phyloP scores from a whole-genome alignment of 129 eudicot genomes.

The Pulicaria dysenterica region DNA sequence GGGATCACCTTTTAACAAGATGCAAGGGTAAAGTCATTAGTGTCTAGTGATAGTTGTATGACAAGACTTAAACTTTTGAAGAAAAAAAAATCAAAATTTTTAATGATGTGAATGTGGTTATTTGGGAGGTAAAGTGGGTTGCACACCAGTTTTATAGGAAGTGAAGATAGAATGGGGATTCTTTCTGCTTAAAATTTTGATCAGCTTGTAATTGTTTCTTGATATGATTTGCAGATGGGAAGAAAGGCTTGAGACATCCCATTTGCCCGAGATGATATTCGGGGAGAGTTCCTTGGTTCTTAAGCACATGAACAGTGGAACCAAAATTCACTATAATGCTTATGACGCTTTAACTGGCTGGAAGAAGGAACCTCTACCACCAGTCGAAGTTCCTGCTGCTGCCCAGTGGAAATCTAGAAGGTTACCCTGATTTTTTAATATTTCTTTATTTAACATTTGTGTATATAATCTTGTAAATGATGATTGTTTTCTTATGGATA shows the following conservation, averaged over 20 bases:
- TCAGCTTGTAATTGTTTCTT: not conserved
- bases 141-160: too few relatives aligned
- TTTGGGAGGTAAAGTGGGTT: too few relatives aligned
- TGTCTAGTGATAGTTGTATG: not conserved
- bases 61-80: not conserved
- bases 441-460: too few relatives aligned
- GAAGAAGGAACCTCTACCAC: conserved; percentile 92
- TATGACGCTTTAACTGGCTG: conserved; percentile 88
- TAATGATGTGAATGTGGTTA: too few relatives aligned
- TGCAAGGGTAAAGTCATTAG: not conserved
- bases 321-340: conserved; percentile 73
- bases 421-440: conserved; percentile 27
- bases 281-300: conserved; percentile 87
- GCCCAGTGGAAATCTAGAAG: conserved; percentile 92
- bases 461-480: too few relatives aligned
- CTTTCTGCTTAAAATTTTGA: not conserved
- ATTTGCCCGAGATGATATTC: conserved; percentile 94
- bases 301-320: conserved; percentile 66
- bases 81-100: too few relatives aligned
- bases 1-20: not conserved
- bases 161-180: too few relatives aligned
- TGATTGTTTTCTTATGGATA: too few relatives aligned
- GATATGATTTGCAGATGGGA: conserved; percentile 78
- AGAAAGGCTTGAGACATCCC: conserved; percentile 84
- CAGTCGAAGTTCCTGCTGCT: conserved; percentile 99